phyloP scores from a whole-genome alignment of 2,329 filamentous ascomycete species.

The Sclerotinia spermophila region DNA sequence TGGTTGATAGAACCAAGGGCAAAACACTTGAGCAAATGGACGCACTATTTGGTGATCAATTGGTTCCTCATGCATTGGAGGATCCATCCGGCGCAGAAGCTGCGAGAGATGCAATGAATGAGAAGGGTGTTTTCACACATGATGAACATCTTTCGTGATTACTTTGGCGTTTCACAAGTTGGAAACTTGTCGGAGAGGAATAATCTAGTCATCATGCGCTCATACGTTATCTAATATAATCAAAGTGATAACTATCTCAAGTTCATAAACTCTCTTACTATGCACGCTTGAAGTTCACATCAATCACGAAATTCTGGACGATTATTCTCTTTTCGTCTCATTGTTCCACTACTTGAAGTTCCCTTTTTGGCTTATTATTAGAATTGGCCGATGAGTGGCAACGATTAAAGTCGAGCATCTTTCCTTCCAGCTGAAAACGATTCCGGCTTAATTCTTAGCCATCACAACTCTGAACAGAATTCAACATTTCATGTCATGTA shows the following conservation, averaged over 20 bases:
- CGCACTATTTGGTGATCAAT: conserved; percentile 36
- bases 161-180: neutral
- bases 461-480: neutral
- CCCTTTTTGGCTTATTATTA: neutral
- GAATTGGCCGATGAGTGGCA: neutral
- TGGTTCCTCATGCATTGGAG: conserved; percentile 39
- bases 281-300: neutral
- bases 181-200: neutral
- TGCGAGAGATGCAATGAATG: conserved; percentile 18
- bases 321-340: neutral
- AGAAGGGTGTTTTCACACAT: neutral
- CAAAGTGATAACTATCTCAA: neutral
- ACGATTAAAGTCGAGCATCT: neutral
- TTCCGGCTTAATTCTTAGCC: neutral
- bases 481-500: neutral
- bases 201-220: neutral
- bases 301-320: neutral
- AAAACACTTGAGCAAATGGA: conserved; percentile 36
- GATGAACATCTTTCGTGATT: neutral
- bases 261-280: neutral
- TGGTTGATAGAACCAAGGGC: conserved; percentile 35
- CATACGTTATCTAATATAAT: neutral
- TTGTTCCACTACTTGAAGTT: neutral
- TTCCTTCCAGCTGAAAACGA: neutral
- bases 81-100: conserved; percentile 36